Evolutionary conservation across 306 rosid species (phyloP).

Genomic region (Begonia fuchsioides): DNA sequence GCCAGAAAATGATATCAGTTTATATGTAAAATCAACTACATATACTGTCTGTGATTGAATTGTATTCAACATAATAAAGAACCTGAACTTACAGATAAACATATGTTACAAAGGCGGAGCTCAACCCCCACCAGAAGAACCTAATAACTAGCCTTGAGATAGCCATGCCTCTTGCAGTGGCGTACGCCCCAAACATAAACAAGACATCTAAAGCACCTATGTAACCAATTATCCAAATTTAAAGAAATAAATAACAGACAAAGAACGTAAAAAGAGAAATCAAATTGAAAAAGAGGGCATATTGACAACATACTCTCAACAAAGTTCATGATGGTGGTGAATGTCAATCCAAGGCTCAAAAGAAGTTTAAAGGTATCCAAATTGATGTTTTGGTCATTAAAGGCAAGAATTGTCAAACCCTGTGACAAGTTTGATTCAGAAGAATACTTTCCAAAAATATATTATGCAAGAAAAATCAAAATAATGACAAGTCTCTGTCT

Average conservation of each 20-base stretch:
- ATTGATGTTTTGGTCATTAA: conserved; percentile 34
- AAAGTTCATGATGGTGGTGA: conserved; percentile 73
- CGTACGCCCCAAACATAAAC: conserved; percentile 92
- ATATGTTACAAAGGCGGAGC: conserved; percentile 56
- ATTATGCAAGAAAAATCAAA: too few species aligned
- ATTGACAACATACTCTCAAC: conserved; percentile 44
- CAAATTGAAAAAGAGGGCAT: conserved; percentile 4
- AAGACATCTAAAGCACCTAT: conserved; percentile 71
- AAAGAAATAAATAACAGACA: conserved; percentile 9
- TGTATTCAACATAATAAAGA: neutral
- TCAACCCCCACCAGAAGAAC: conserved; percentile 85
- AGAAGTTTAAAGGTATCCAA: conserved; percentile 52
- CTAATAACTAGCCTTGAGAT: conserved; percentile 83
- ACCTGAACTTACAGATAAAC: conserved; percentile 53
- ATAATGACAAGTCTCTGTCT: too few species aligned
- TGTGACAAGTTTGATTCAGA: conserved; percentile 17
- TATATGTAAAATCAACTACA: neutral
- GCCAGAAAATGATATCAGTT: neutral
- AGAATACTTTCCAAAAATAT: too few species aligned
- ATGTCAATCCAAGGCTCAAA: conserved; percentile 85
- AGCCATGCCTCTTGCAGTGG: conserved; percentile 94
- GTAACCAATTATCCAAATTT: neutral
- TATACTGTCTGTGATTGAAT: too few species aligned
- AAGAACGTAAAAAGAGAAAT: conserved; percentile 6
- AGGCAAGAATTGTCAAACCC: conserved; percentile 83